Evolutionary conservation across 208 protist species (phyloP), one percentile per base, ranked within the genome.

Genomic region (Trypanosoma mega): DNA sequence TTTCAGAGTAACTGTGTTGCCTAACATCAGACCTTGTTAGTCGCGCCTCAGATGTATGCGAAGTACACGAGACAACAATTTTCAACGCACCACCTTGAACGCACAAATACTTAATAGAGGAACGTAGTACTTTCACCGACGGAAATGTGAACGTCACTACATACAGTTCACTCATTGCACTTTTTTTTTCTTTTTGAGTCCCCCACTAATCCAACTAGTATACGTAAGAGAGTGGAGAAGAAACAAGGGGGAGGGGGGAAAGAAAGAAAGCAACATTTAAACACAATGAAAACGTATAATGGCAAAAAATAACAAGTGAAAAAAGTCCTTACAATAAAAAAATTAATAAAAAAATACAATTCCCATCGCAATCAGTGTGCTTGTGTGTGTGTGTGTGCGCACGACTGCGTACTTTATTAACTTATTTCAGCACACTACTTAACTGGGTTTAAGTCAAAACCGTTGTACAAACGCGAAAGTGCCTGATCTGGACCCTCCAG

Each of bases 401-500:
- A n/a, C n/a, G n/a, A n/a, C n/a, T n/a, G n/a, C n/a, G n/a, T n/a
- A n/a, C n/a, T n/a, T n/a, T n/a, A n/a, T n/a, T n/a, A n/a, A n/a
- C n/a, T n/a, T n/a, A n/a, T n/a, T n/a, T n/a, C n/a, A n/a, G 39
- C 20, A 34, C 36, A 53, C 18, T 33, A 46, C 12, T 41, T 33
- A 3, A 14, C 31, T 20, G 66, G 1, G 12, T 85, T 84, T 23
- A 94, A 55, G 37, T 84, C 67, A 63, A 94, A 94, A 16, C 87
- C 87, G 33, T 86, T 47, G 37, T 88, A 87, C 14, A 90, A 53
- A 44, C 76, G 73, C 5, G 78, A 66, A 41, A 94, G 56, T 30
- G 87, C 72, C 47, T 79, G 75, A 60, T 94, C 81, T 26, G 87
- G 77, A 7, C 87, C 87, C 52, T 92, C 87, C 47, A 92, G 45